Conservation (phyloP, 2,329 filamentous ascomycete species). For the Grosmannia serpens region DNA sequence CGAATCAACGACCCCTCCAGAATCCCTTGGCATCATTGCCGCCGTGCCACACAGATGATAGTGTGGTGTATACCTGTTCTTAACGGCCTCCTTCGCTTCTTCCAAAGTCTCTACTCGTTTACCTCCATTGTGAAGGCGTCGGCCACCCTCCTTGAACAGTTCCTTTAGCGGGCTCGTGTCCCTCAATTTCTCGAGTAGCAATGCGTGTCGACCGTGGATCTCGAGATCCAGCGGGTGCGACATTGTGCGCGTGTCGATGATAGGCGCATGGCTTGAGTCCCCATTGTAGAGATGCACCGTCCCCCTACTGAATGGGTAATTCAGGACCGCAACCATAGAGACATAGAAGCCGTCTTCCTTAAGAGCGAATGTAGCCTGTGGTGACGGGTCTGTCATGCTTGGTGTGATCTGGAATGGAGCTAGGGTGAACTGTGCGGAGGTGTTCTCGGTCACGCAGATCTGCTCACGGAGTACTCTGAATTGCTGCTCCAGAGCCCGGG, state of each 20-base stretch:
- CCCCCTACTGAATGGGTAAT: constrained; percentile 50
- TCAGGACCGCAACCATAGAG: constrained; percentile 44
- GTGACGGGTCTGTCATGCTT: constrained; percentile 1
- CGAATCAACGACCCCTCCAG: constrained; percentile 31
- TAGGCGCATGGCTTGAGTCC: constrained; percentile 18
- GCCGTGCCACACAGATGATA: constrained; percentile 29
- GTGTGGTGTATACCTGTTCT: constrained; percentile 8
- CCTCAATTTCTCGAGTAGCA: constrained; percentile 25
- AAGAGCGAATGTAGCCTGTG: constrained; percentile 2
- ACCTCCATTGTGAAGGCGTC: not conserved
- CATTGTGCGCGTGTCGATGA: constrained; percentile 46
- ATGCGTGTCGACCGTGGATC: constrained; percentile 31
- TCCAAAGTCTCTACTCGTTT: constrained; percentile 7
- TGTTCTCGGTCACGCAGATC: not conserved
- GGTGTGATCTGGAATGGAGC: constrained; percentile 2
- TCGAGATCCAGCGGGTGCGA: constrained; percentile 45
- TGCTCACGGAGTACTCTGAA: not conserved
- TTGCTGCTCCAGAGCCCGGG: not conserved
- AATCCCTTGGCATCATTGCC: constrained; percentile 28
- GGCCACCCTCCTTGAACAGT: not conserved
- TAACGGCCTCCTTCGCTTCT: constrained; percentile 15
- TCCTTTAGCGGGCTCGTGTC: constrained; percentile 11
- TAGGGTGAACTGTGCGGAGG: not conserved
- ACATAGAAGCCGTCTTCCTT: constrained; percentile 33
- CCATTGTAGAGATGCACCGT: constrained; percentile 42